A percentile compares a stretch with the other conserved stretches of the same genome.
phyloP scores from a whole-genome alignment of 2,329 filamentous ascomycete species.

The Parafenestella ontariensis region DNA sequence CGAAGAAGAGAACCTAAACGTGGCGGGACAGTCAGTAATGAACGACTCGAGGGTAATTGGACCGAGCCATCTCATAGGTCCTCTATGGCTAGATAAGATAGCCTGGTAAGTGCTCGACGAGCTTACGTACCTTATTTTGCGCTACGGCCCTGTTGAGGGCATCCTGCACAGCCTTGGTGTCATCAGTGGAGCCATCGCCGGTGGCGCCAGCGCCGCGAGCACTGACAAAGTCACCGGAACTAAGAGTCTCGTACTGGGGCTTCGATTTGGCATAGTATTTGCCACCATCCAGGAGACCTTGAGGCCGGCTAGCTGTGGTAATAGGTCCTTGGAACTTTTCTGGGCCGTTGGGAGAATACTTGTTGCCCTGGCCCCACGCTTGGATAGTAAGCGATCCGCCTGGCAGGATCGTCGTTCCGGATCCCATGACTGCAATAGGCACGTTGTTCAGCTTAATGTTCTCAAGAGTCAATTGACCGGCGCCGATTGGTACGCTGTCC shows the following conservation, averaged over 20 bases:
- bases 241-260: constrained; percentile 57
- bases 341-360: constrained; percentile 51
- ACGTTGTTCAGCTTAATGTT: constrained; percentile 55
- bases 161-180: constrained; percentile 80
- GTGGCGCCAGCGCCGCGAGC: constrained; percentile 63
- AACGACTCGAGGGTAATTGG: background rate
- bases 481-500: constrained; percentile 52
- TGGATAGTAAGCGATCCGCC: constrained; percentile 45
- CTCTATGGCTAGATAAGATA: background rate
- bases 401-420: constrained; percentile 35
- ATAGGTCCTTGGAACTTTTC: constrained; percentile 56
- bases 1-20: constrained; percentile 61
- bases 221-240: constrained; percentile 68
- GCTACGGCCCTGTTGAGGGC: constrained; percentile 69
- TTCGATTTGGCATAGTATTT: constrained; percentile 62
- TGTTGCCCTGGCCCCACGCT: constrained; percentile 47
- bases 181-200: constrained; percentile 81
- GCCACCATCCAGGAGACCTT: constrained; percentile 54
- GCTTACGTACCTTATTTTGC: constrained; percentile 51
- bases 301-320: constrained; percentile 55
- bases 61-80: background rate
- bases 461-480: constrained; percentile 62
- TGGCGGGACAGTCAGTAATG: background rate
- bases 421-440: constrained; percentile 40
- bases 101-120: background rate